Evolutionary conservation across 345 rosid genomes (phyloP).

Genomic region (Erodium maritimum): DNA sequence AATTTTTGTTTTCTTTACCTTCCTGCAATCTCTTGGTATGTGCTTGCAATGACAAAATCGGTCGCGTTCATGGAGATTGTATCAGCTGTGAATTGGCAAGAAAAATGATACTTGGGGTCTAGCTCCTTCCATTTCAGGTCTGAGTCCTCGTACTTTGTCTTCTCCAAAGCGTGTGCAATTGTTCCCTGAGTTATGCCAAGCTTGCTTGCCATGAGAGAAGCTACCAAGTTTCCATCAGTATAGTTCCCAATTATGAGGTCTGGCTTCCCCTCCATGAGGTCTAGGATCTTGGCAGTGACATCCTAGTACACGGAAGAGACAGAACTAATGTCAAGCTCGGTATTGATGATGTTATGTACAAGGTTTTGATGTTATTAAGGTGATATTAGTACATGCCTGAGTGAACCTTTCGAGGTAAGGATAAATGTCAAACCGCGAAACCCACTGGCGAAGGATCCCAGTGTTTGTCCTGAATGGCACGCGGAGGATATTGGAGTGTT

Average conservation of each 20-base stretch:
- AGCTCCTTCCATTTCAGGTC: constrained; percentile 82
- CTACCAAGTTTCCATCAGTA: constrained; percentile 81
- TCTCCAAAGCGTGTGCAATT: constrained; percentile 91
- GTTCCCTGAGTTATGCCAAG: constrained; percentile 89
- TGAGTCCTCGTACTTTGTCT: constrained; percentile 82
- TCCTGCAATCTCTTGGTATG: constrained; percentile 95
- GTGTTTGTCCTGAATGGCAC: constrained; percentile 67
- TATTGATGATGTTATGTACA: too few species aligned
- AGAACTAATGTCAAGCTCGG: background rate
- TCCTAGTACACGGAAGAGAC: constrained; percentile 26
- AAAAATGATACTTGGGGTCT: constrained; percentile 81
- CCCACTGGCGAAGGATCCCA: constrained; percentile 69
- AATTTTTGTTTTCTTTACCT: constrained; percentile 50
- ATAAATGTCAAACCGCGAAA: constrained; percentile 80
- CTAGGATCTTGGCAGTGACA: constrained; percentile 52
- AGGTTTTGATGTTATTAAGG: background rate
- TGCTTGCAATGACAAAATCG: constrained; percentile 81
- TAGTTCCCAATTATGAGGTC: constrained; percentile 85
- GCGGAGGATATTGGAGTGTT: constrained; percentile 66
- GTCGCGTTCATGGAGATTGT: constrained; percentile 69
- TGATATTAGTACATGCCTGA: constrained; percentile 24
- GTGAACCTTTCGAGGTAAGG: constrained; percentile 79
- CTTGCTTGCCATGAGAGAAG: constrained; percentile 70
- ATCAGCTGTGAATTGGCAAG: constrained; percentile 91
- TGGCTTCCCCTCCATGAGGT: constrained; percentile 68